Evolutionary conservation across 202 grass and related monocot species (phyloP).

Genomic region (Carex arenaria): DNA sequence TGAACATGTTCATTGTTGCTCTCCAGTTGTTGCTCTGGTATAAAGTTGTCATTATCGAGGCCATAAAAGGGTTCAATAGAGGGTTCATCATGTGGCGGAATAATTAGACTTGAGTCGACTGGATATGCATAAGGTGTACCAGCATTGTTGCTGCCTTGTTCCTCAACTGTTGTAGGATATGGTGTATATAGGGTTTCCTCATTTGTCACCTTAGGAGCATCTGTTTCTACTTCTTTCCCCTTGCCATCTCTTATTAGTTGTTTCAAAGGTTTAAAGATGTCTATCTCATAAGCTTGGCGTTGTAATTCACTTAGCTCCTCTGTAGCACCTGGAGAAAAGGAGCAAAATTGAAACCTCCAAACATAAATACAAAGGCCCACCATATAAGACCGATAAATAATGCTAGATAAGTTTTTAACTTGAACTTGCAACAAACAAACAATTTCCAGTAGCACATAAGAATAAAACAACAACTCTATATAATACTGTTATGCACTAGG

Average conservation of each 20-base stretch:
- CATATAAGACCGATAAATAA: not conserved
- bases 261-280: conserved; percentile 26
- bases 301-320: conserved; percentile 57
- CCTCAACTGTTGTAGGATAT: conserved; percentile 10
- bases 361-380: conserved; percentile 4
- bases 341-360: conserved; percentile 22
- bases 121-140: conserved; percentile 17
- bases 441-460: not conserved
- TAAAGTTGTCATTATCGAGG: not conserved
- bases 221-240: conserved; percentile 23
- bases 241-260: conserved; percentile 14
- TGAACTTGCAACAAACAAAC: not conserved
- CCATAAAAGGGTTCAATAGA: conserved; percentile 5
- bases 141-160: conserved; percentile 6
- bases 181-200: not conserved
- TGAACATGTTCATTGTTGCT: conserved; percentile 10
- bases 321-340: conserved; percentile 47
- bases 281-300: conserved; percentile 36
- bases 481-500: not conserved
- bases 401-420: not conserved
- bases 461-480: not conserved
- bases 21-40: conserved; percentile 19
- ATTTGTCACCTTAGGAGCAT: conserved; percentile 13
- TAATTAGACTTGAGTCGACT: not conserved
- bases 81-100: conserved; percentile 3